Evolutionary conservation across 140 eudicot species (phyloP), one percentile per base, ranked within the genome.

Genomic region (Flaveria floridana): DNA sequence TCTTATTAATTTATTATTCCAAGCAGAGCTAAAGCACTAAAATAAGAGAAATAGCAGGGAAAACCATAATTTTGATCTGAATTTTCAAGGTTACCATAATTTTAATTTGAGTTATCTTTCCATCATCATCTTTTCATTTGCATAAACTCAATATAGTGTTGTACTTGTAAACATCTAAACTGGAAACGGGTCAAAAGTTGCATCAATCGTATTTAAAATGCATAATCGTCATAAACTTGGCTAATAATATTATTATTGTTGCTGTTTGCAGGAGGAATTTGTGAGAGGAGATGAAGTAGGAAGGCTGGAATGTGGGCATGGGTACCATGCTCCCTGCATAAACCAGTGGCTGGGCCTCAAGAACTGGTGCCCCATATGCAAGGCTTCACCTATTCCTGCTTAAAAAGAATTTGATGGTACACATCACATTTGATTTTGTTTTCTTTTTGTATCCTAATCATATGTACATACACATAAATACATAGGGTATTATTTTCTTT

Each of bases 281-380:
- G 79, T 42, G 56, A 47, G 13, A n/a, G 96, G 97, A 63, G 91
- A 89, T 21, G 81, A 84, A 69, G 72, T 85, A 4, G 96, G 95
- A 73, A 87, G 50, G 58, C 28, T 91, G 77, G 87, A 72, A 55
- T 91, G 96, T 73, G 82, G 83, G 13, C 97, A 91, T 52, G 89
- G 88, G 72, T 89, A 83, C 68, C 97, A 91, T 50, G 68, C 48
- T 39, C 72, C 39, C 34, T 91, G 97, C 73, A 81, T 91, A 65
- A 72, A 83, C 65, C 87, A 87, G 78, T 91, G 96, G 97, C 70
- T 91, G 78, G 71, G 81, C 51, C 72, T 89, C 41, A 91, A 91
- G 86, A 91, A 89, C 63, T 85, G 91, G 94, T 91, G 97, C 72
- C 97, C 97, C 21, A 85, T 91, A 59, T 91, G 97, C 86, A 91